These are phyloP conservation scores for Rhizopus sp. DNA, from an alignment of 371 early-diverging fungal genomes.

Conservation along the genomic window DNA sequence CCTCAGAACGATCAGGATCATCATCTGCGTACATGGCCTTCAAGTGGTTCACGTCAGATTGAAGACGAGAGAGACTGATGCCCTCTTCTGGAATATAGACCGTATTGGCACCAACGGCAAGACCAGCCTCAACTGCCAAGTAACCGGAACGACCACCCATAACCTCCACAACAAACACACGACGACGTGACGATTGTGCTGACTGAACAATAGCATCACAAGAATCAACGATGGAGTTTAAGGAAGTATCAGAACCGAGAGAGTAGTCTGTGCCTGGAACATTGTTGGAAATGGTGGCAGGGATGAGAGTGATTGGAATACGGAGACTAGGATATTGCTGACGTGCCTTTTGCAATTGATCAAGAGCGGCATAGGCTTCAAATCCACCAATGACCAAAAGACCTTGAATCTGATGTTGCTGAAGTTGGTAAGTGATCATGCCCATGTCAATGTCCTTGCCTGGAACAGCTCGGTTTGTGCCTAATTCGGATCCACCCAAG, in stretches of 20 bases:
- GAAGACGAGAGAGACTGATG: slow-evolving; percentile 75
- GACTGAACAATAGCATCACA: slow-evolving; percentile 95
- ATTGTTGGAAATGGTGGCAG: slow-evolving; percentile 98
- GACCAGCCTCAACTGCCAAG: slow-evolving; percentile 90
- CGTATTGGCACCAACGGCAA: slow-evolving; percentile 92
- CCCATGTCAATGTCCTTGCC: slow-evolving; percentile 74
- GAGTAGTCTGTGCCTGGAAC: slow-evolving; percentile 98
- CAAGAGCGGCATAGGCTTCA: slow-evolving; percentile 86
- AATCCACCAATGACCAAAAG: slow-evolving; percentile 96
- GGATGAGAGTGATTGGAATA: slow-evolving; percentile 94
- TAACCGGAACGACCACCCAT: slow-evolving; percentile 98
- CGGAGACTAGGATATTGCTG: slow-evolving; percentile 82
- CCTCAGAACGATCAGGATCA: slow-evolving; percentile 72
- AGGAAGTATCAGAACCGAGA: slow-evolving; percentile 96
- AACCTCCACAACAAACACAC: slow-evolving; percentile 98
- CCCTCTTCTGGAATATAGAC: slow-evolving; percentile 97
- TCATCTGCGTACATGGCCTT: slow-evolving; percentile 74
- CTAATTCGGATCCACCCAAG: slow-evolving; percentile 94
- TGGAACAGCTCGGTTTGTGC: slow-evolving; percentile 92
- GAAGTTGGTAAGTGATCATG: slow-evolving; percentile 89
- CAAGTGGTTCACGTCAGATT: slow-evolving; percentile 85
- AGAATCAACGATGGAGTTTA: slow-evolving; percentile 94
- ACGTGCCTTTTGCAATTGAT: slow-evolving; percentile 74
- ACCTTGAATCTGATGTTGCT: slow-evolving; percentile 86
- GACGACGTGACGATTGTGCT: slow-evolving; percentile 86